Evolutionary conservation across 768 basidiomycete species (phyloP), one percentile per base, ranked within the genome.

Genomic region (Lentinula boryana): DNA sequence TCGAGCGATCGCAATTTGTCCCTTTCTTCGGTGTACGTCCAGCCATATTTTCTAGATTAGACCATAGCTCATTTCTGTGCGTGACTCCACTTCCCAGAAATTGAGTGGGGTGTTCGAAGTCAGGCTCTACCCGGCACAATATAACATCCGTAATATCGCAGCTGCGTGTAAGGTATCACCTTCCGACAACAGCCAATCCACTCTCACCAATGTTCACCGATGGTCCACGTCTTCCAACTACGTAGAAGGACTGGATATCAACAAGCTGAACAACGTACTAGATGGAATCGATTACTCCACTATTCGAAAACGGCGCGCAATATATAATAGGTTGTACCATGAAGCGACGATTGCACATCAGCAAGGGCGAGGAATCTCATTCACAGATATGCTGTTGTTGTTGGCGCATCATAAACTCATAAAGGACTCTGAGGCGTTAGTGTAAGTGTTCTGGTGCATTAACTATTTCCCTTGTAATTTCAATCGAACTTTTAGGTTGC

Each of bases 391-490:
- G 91, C 80, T 98, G 2, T 69, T 90, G 36, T 75, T 98, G 49
- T 76, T 98, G 43, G 89, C 92, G 1, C 96, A 97, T 69, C 88
- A 98, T 75, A 95, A 92, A 71, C 75, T 98, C 56, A 93, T 98
- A 63, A 83, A 92, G 54, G 94, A 97, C 72, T 84, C 84, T 31
- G 90, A 93, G 33, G 95, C 95, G 13, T 75, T 98, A 27, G 82
- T 86, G 95, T 96, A 71, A 69, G 92, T 83, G 13, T 36, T 18
- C 5, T 4, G 36, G 36, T 52, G 10, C 33, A n/a, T 33, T 18
- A 27, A n/a, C 40, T 4, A 12, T 43, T 35, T 16, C 18, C 12
- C 6, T 49, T 5, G 8, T 32, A 43, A 41, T 23, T 23, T 5
- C 9, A 31, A 43, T 21, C 38, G 9, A 38, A 4, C 23, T 18